Evolutionary conservation across 169 alveolate species (phyloP).

Genomic region (Perkinsus marinus): DNA sequence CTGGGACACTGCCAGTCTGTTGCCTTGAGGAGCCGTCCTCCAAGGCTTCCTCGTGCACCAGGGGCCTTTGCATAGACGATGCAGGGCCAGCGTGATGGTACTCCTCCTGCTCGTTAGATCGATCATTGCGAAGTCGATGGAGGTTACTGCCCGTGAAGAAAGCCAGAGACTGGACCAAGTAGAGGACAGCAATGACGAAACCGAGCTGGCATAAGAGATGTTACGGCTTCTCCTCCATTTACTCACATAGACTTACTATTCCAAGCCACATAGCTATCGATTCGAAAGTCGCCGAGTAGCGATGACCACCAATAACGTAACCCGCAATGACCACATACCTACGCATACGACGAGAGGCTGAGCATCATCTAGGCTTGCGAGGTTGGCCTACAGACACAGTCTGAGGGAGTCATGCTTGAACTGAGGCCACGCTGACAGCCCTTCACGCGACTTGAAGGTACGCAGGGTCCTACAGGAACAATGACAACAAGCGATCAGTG

Average conservation of each 20-base stretch:
- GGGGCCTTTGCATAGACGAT: not conserved
- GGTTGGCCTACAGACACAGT: not conserved
- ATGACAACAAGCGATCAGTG: too few species aligned
- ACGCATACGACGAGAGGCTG: too few species aligned
- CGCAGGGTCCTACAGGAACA: not conserved
- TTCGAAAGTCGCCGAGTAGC: not conserved
- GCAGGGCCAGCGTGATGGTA: not conserved
- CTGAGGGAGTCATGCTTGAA: not conserved
- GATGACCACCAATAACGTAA: not conserved
- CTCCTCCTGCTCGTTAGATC: not conserved
- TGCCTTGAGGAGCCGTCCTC: not conserved
- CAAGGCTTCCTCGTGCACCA: not conserved
- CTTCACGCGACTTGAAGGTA: not conserved
- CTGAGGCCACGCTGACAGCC: not conserved
- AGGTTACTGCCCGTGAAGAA: not conserved
- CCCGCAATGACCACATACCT: not conserved
- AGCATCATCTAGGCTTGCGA: too few species aligned
- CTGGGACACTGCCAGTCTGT: not conserved
- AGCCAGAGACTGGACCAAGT: not conserved
- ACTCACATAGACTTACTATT: not conserved
- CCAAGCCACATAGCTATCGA: not conserved
- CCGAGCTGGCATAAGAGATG: not conserved
- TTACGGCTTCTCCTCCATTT: too few species aligned
- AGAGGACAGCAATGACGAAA: not conserved
- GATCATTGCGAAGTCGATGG: not conserved